Evolutionary conservation across 2,329 filamentous ascomycete genomes (phyloP), one percentile per base, ranked within the genome.

Genomic region (Curvularia sp.): DNA sequence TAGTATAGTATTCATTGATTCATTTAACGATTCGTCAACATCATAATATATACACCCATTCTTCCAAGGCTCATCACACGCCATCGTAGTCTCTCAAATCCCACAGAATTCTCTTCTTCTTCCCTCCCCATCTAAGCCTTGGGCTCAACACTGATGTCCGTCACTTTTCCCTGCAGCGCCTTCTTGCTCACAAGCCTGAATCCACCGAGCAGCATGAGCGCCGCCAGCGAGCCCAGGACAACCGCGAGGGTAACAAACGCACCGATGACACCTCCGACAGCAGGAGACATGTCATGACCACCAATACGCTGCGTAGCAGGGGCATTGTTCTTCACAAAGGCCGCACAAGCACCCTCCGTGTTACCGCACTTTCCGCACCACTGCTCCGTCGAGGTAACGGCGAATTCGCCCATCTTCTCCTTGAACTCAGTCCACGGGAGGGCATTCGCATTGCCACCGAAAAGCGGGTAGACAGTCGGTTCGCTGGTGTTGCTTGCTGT

Each of bases 351-450:
- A 2, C 88, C 89, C 0, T 86, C 89, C 0, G 83, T 84, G 78
- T 91, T 92, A 5, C 90, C 90, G 75, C 93, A 97, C 57, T 84
- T 83, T 1, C 75, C 73, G 79, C 92, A 97, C 92, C 92, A 96
- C 54, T 86, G 77, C 56, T 82, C 72, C 7, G 86, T 87, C 50
- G 84, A 82, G n/a, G 80, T 79, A 57, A 96, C 82, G 46, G 89
- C 85, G 64, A 95, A 88, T 66, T 86, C 83, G 65, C 79, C 75
- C 81, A 94, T 89, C 64, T 83, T 80, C 0, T 68, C 64, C 22
- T 83, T 82, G 77, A 96, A 96, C 15, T 87, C 86, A 12, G 74
- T 77, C 89, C 91, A 97, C 13, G 86, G 80, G 28, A 96, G 73
- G 0, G 83, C 76, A 0, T 81, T 78, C 56, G 84, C 78, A 5